Conservation (phyloP, 179 eudicot genomes). For the Spinacia oleracea region DNA sequence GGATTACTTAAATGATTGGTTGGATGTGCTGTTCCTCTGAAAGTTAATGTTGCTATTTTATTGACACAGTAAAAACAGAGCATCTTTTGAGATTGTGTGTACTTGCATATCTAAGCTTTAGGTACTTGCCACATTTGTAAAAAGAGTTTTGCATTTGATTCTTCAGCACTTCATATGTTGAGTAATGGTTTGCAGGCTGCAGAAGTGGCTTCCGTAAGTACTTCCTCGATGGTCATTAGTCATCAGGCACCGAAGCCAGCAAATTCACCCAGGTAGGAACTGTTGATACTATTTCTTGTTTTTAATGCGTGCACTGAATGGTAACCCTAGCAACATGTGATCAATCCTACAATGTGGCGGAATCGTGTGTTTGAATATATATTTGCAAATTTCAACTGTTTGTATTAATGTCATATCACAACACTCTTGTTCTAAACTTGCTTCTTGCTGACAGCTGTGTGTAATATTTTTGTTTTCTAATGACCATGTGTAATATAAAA, state of each 20-base stretch:
- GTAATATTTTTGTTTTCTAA: too few species aligned
- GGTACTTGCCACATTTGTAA: not conserved
- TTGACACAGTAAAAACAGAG: not conserved
- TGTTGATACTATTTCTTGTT: not conserved
- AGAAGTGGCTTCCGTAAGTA: constrained; percentile 37
- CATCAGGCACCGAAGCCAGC: constrained; percentile 44
- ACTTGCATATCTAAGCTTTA: not conserved
- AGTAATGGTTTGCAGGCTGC: constrained; percentile 41
- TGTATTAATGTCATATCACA: not conserved
- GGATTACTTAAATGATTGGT: not conserved
- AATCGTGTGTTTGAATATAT: not conserved
- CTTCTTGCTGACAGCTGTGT: constrained; percentile 12
- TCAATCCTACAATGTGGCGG: not conserved
- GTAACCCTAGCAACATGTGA: not conserved
- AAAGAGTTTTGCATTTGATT: not conserved
- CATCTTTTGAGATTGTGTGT: not conserved
- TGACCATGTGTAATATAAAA: too few species aligned
- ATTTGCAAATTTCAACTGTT: too few species aligned
- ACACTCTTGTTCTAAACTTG: not conserved
- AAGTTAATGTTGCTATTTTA: not conserved
- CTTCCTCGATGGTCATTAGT: constrained; percentile 34
- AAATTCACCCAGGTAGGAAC: constrained; percentile 50
- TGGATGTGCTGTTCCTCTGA: not conserved
- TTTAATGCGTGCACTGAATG: not conserved
- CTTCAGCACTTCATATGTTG: not conserved